Evolutionary conservation across 2,329 filamentous ascomycete genomes (phyloP).

Genomic region (Ophiostoma sp.): DNA sequence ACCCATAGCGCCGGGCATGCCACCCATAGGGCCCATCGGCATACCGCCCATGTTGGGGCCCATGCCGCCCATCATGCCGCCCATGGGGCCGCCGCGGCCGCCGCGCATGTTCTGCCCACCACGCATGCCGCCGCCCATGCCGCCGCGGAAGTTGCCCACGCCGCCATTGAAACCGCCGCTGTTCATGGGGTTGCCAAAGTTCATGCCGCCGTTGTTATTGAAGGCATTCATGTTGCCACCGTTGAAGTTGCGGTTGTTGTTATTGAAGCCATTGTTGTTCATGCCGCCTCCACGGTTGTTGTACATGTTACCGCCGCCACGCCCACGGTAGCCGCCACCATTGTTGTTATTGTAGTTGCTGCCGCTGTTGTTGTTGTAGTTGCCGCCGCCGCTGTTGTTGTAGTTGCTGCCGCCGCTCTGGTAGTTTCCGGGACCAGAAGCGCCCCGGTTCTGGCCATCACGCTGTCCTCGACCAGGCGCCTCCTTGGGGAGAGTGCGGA

Average conservation of each 20-base stretch:
- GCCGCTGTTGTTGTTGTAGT: constrained; percentile 34
- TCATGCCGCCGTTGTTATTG: constrained; percentile 43
- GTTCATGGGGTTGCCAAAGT: constrained; percentile 30
- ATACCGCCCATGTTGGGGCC: constrained; percentile 40
- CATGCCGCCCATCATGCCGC: constrained; percentile 41
- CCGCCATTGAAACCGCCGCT: constrained; percentile 38
- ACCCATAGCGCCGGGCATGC: constrained; percentile 24
- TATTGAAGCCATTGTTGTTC: constrained; percentile 18
- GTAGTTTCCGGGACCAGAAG: constrained; percentile 40
- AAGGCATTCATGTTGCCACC: constrained; percentile 37
- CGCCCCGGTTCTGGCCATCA: constrained; percentile 52
- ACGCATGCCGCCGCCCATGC: constrained; percentile 43
- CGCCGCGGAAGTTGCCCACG: constrained; percentile 45
- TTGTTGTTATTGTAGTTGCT: constrained; percentile 35
- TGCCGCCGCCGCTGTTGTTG: constrained; percentile 34
- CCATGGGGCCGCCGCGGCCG: constrained; percentile 34
- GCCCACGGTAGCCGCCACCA: constrained; percentile 41
- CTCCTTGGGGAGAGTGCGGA: constrained; percentile 86
- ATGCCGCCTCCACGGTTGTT: constrained; percentile 29
- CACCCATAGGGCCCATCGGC: constrained; percentile 32
- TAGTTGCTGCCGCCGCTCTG: constrained; percentile 44
- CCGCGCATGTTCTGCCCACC: constrained; percentile 36
- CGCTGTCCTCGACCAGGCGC: constrained; percentile 65
- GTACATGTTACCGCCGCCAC: constrained; percentile 33
- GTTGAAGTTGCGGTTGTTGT: constrained; percentile 24